Base-by-base conservation (phyloP, 768 basidiomycete species). In the Leucogyrophana mollusca region DNA sequence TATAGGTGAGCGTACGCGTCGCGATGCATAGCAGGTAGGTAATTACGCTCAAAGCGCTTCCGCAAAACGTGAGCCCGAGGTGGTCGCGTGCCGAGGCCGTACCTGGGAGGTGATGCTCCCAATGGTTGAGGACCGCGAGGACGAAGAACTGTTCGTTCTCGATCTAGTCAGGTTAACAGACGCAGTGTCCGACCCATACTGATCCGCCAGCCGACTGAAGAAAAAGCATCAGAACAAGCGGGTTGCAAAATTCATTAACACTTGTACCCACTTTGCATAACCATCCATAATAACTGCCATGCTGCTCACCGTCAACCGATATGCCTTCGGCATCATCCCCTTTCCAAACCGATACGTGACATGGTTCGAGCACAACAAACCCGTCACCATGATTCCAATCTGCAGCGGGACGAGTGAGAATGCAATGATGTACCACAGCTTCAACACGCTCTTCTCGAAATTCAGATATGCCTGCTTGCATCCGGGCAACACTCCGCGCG, bases 291-390 rank as follows among this genome's bases (percentile, higher is more conserved):
- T 88, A 43, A 87, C 75, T 3, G 84, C 85, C 83, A 90, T 86
- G 49, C 78, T 83, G 47, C 74, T 77, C 73, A 79, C 69, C 66
- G 82, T 83, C 36, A 91, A 72, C 32, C 87, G 73, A 64, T 92
- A 91, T 13, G 84, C 80, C 72, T 87, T 87, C 47, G 88, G 89
- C 76, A 85, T 89, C 81, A 90, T 83, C 49, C 90, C 89, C 71
- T 90, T 91, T 9, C 88, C 88, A 62, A 91, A 91, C 42, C 89
- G 76, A 61, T 90, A 90, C 17, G 88, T 91, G 61, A 92, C 82
- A 54, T 91, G 89, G 65, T 89, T 90, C 18, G 83, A 83, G 62
- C 85, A 91, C 40, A 91, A 64, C 45, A 91, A 64, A 11, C 73
- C 81, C 2, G 73, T 70, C 50, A 87, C 50, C 57, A 89, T 89